Evolutionary conservation across 2,329 filamentous ascomycete genomes (phyloP).

Genomic region (Intubia oerlemansii): DNA sequence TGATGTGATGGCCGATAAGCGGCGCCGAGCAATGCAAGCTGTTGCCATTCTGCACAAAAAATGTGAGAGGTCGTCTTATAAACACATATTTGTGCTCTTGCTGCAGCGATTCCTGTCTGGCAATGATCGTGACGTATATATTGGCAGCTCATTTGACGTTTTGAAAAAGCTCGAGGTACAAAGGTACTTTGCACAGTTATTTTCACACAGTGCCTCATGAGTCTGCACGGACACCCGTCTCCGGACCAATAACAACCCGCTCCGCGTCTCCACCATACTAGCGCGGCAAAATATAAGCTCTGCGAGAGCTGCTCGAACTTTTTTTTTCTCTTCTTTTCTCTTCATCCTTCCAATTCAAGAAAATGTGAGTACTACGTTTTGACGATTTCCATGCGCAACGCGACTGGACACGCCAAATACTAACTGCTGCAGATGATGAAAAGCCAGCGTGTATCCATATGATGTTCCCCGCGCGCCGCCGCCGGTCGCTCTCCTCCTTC

Average conservation of each 20-base stretch:
- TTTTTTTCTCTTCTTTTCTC: slow-evolving; percentile 22
- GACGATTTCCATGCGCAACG: slow-evolving; percentile 2
- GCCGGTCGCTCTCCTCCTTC: slow-evolving; percentile 64
- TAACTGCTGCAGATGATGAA: slow-evolving; percentile 76
- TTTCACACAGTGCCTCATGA: too few relatives aligned
- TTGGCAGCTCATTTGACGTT: too few relatives aligned
- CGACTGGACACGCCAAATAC: slow-evolving; percentile 6
- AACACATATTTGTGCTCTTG: too few relatives aligned
- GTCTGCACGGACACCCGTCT: too few relatives aligned
- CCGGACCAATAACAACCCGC: slow-evolving; percentile 6
- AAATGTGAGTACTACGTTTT: slow-evolving; percentile 42
- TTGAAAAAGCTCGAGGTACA: too few relatives aligned
- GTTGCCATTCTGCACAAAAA: too few relatives aligned
- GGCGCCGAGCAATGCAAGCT: too few relatives aligned
- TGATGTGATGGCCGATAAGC: too few relatives aligned
- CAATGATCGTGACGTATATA: too few relatives aligned
- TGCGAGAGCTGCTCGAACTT: slow-evolving; percentile 3
- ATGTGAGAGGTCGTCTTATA: too few relatives aligned
- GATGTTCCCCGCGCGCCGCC: slow-evolving; percentile 51
- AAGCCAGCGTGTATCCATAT: slow-evolving; percentile 81
- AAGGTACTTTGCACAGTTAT: too few relatives aligned
- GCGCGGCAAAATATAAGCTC: slow-evolving; percentile 10
- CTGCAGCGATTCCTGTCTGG: too few relatives aligned
- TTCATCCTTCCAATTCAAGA: slow-evolving; percentile 97
- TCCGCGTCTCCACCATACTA: slow-evolving; percentile 2